These are phyloP conservation scores for Pestalotiopsis sp. DNA, from an alignment of 2,329 filamentous ascomycete species.

Conservation along the genomic window DNA sequence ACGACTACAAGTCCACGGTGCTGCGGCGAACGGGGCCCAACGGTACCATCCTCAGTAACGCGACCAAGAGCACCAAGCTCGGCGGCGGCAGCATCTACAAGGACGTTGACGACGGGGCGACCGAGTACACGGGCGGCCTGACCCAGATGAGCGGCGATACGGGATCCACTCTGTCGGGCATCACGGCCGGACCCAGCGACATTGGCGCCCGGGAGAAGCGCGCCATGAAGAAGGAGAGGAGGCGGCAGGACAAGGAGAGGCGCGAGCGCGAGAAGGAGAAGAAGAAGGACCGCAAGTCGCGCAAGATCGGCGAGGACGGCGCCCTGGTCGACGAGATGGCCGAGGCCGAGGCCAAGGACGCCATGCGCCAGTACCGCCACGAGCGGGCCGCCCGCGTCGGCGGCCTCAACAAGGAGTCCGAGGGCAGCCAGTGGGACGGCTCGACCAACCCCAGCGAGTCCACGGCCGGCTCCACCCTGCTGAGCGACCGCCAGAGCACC, in stretches of 20 bases:
- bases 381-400: slow-evolving; percentile 87
- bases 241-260: slow-evolving; percentile 38
- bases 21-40: slow-evolving; percentile 86
- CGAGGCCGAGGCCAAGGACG: slow-evolving; percentile 64
- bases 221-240: slow-evolving; percentile 52
- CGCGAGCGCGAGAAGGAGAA: slow-evolving; percentile 49
- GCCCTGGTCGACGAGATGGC: slow-evolving; percentile 64
- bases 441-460: slow-evolving; percentile 68
- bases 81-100: slow-evolving; percentile 88
- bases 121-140: slow-evolving; percentile 39
- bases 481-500: slow-evolving; percentile 58
- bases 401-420: slow-evolving; percentile 80
- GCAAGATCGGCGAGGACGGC: slow-evolving; percentile 58
- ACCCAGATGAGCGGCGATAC: slow-evolving; percentile 41
- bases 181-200: slow-evolving; percentile 60
- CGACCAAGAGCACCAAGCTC: slow-evolving; percentile 78
- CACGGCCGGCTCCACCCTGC: slow-evolving; percentile 61
- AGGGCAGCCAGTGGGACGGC: slow-evolving; percentile 80
- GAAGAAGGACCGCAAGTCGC: slow-evolving; percentile 34
- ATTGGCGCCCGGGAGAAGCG: slow-evolving; percentile 56
- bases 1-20: slow-evolving; percentile 97
- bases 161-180: slow-evolving; percentile 53
- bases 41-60: slow-evolving; percentile 81
- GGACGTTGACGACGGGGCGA: slow-evolving; percentile 58
- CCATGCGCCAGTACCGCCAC: slow-evolving; percentile 81